Evolutionary conservation across 306 rosid genomes (phyloP).

Genomic region (Fagus crenata): DNA sequence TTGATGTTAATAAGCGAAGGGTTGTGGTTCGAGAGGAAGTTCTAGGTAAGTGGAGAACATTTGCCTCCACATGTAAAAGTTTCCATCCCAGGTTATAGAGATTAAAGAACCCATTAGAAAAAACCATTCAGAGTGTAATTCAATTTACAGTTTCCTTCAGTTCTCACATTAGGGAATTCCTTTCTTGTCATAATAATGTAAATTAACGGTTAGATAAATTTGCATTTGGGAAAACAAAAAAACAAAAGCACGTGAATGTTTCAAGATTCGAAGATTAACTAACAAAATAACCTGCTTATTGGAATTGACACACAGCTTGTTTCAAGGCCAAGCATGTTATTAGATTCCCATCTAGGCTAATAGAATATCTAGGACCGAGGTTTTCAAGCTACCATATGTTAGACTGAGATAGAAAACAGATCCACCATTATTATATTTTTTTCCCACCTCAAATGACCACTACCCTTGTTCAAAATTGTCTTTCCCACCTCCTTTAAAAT

Average conservation of each 20-base stretch:
- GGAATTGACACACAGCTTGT: neutral
- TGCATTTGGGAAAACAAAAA: too few species aligned
- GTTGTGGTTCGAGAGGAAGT: too few species aligned
- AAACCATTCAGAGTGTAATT: too few species aligned
- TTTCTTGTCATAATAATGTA: too few species aligned
- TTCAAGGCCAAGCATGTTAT: slow-evolving; percentile 11
- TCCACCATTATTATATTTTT: neutral
- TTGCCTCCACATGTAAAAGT: too few species aligned
- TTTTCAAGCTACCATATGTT: neutral
- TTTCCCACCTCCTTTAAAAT: neutral
- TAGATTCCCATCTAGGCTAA: slow-evolving; percentile 9
- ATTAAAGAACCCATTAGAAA: too few species aligned
- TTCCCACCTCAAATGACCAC: neutral
- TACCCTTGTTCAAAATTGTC: neutral
- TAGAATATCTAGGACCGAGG: neutral
- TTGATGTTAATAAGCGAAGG: too few species aligned
- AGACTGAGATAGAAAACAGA: neutral
- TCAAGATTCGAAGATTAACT: neutral
- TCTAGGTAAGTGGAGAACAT: too few species aligned
- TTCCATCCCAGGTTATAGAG: too few species aligned
- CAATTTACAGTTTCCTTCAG: too few species aligned
- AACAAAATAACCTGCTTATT: neutral
- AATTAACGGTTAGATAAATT: too few species aligned
- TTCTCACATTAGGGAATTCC: too few species aligned
- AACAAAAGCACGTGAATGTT: neutral